Base-by-base conservation (phyloP, 495 filamentous ascomycete genomes). In the Podospora didyma region DNA sequence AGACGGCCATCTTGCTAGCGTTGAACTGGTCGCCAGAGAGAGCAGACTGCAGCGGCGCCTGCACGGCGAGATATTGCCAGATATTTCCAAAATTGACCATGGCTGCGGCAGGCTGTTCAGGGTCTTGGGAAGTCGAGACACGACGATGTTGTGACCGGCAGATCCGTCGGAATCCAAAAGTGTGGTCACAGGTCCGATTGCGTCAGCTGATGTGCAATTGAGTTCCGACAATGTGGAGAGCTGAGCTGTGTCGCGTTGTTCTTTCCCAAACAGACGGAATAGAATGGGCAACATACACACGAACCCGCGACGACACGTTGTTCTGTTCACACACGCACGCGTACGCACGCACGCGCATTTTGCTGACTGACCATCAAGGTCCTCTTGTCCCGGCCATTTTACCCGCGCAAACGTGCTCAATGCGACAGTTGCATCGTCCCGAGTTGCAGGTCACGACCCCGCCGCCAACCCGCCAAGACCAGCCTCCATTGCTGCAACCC, bases 401-500 rank as follows among this genome's bases (percentile, higher is more conserved):
- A 61, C 63, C 60, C 58, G 64, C 68, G 57, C 64, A 71, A 71
- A 71, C 62, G 48, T 66, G 68, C 68, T 70, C 68, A 68, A 63
- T n/a, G n/a, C n/a, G n/a, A n/a, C n/a, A n/a, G n/a, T 58, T 41
- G 46, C 42, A 31, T 31, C 26, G 26, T 4, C 26, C 26, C 26
- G 26, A 31, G 26, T 4, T 4, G 4, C 3, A 31, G 26, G 26
- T 31, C 26, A 31, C 26, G 26, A 31, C 26, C 26, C 3, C 59
- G 57, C 53, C 56, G 46, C 41, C 41, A 44, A 44, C 41, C 41
- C 19, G 14, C 41, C 41, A 44, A 31, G 26, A 31, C 26, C 26
- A 3, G 4, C 9, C 26, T 9, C 26, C 26, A 9, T 26, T 17
- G 3, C 20, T 19, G 44, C 44, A 46, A 12, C 2, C 20, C 17